Evolutionary conservation across 306 rosid species (phyloP), one percentile per base, ranked within the genome.

Genomic region (Dalbergia cochinchinensis): DNA sequence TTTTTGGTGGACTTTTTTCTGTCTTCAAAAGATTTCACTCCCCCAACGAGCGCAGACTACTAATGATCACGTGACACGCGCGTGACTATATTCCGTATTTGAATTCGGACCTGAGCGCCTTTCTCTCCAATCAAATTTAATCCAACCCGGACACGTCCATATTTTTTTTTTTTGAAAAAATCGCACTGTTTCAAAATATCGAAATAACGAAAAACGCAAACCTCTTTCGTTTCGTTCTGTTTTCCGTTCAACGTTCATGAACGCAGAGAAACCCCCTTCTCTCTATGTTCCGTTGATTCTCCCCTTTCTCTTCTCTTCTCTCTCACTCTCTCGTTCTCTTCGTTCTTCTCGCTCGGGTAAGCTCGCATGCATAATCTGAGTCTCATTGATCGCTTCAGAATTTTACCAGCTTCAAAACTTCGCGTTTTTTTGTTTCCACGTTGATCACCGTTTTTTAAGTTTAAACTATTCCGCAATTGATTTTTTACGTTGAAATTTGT

Each of bases 61-160:
- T 51, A 78, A 20, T 1, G 3, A 44, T 8, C 55, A 80, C 89
- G 85, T 64, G 92, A 74, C 9, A 4, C 39, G 72, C 89, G 73
- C 91, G 91, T 86, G 93, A 80, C 50, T 53, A 7, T 10, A 44
- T 76, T 45, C 85, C 77, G 72, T 78, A 79, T 90, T 89, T 86
- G 95, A 92, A 89, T 83, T 80, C 86, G 80, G 81, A 83, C 86
- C 65, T 16, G 12, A 85, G 87, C 91, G 90, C 91, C 84, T 74
- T 81, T 80, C 81, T 84, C 88, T 88, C 84, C 68, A 84, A 74
- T 85, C 71, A 82, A 77, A 66, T 81, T 85, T 35, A 80, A 86
- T 78, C 13, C 69, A 68, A 63, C 10, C 84, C 81, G 58, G 64
- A 69, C 67, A 66, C 79, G 84, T 80, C 87, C 88, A 70, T 19